Base-by-base conservation (phyloP, 441 rosid genomes). In the Omphalea diandra region DNA sequence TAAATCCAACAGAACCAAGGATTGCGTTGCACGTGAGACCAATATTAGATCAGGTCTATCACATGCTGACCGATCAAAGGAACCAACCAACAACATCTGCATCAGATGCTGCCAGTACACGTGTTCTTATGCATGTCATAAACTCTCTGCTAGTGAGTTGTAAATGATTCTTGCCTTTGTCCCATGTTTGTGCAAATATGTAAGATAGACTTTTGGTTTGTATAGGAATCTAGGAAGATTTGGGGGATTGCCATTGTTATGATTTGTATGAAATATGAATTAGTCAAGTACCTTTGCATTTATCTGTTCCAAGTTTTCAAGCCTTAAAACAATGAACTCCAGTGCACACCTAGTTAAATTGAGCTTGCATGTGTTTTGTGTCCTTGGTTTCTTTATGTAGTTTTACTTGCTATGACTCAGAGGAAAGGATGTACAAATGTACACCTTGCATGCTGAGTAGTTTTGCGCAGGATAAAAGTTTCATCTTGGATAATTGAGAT, bases 21-120 rank as follows among this genome's bases (percentile, higher is more conserved):
- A 86, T 90, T 15, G 79, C 85, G 26, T 32, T 84, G 77, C 94
- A 90, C 3, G 88, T 85, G 52, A 70, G 83, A 50, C 94, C 91
- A 7, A 86, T 90, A 76, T 87, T 85, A 63, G 85, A 86, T 56
- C 96, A 88, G 83, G 94, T 88, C 0, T 82, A 77, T 77, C 90
- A 88, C 78, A 83, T 86, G 63, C 71, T 88, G 69, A 78, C 71
- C 32, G 90, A 88, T 76, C 90, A 82, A 38, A 81, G 83, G 60
- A 82, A 69, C 68, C 72, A 76, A n/a, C 84, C 91, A 4, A 67
- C 76, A 2, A 63, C 70, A 3, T 76, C 91, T 22, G 70, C 82
- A 41, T 61, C 87, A 9, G 91, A 90, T 65, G 73, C 78, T 14
- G 66, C 82, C 49, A 78, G 75, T 77, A 83, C 85, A 54, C 86